Evolutionary conservation across 208 protist genomes (phyloP).

Genomic region (Herpetomonas tarakana): DNA sequence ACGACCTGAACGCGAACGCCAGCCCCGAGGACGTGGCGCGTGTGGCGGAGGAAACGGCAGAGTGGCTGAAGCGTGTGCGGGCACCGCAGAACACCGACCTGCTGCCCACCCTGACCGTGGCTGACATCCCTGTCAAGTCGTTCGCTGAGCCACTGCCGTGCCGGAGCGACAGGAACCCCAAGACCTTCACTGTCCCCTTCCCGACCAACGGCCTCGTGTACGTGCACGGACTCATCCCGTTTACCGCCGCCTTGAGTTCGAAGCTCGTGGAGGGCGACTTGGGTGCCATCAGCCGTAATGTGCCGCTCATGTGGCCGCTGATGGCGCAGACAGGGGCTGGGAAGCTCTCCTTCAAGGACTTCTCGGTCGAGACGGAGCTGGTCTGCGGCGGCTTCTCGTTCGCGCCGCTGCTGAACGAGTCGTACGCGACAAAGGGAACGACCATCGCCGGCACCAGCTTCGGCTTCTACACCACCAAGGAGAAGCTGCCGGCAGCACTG

Average conservation of each 20-base stretch:
- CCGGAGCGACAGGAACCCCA: conserved; percentile 12
- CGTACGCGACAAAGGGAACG: conserved; percentile 42
- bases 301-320: conserved; percentile 52
- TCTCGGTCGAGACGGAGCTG: conserved; percentile 75
- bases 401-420: conserved; percentile 65
- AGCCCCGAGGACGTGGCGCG: conserved; percentile 49
- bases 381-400: conserved; percentile 83
- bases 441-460: conserved; percentile 68
- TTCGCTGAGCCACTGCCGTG: conserved; percentile 75
- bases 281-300: conserved; percentile 25
- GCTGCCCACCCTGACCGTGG: conserved; percentile 74
- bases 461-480: conserved; percentile 86
- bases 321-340: conserved; percentile 66
- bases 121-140: conserved; percentile 70
- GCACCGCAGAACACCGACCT: conserved; percentile 62
- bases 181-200: conserved; percentile 55
- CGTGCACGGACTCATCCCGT: conserved; percentile 83
- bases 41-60: conserved; percentile 56
- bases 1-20: conserved; percentile 48
- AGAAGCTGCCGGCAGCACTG: conserved; percentile 74
- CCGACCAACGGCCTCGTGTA: conserved; percentile 90
- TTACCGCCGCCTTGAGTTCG: conserved; percentile 25
- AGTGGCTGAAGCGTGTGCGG: conserved; percentile 63
- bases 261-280: conserved; percentile 26
- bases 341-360: conserved; percentile 68